phyloP scores from a whole-genome alignment of 345 rosid species.

The Noccaea bulbosa region DNA sequence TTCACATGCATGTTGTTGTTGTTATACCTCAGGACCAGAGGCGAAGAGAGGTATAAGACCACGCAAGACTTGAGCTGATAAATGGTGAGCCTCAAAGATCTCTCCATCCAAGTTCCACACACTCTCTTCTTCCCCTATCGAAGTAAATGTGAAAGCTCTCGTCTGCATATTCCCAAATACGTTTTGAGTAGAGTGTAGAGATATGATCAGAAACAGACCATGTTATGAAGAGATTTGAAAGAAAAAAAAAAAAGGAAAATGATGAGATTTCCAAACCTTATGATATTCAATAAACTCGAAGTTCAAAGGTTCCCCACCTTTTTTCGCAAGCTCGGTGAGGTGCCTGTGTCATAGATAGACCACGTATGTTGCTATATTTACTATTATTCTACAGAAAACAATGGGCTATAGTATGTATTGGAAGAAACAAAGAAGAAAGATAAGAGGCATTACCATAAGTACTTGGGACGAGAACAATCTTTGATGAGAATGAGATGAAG shows the following conservation, averaged over 20 bases:
- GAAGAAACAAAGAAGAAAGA: background rate
- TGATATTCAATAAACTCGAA: conserved; percentile 88
- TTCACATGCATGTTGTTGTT: background rate
- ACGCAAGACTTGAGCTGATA: conserved; percentile 89
- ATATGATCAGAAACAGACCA: conserved; percentile 5
- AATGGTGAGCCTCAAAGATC: conserved; percentile 82
- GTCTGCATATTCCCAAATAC: conserved; percentile 53
- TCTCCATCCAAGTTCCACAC: conserved; percentile 96
- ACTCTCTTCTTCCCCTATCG: conserved; percentile 73
- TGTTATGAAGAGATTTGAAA: conserved; percentile 1
- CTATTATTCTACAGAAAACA: background rate
- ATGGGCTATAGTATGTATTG: background rate
- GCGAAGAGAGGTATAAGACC: conserved; percentile 86
- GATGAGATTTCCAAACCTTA: conserved; percentile 51
- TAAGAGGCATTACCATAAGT: conserved; percentile 66
- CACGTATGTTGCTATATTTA: background rate
- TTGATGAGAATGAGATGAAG: conserved; percentile 83
- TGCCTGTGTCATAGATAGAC: conserved; percentile 57
- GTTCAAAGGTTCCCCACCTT: conserved; percentile 75
- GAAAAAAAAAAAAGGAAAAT: background rate
- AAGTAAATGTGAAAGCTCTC: conserved; percentile 80
- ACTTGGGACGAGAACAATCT: conserved; percentile 82
- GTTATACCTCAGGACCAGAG: conserved; percentile 84
- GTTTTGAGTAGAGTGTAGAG: conserved; percentile 8
- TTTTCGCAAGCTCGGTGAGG: conserved; percentile 87